phyloP scores from a whole-genome alignment of 805 yeast genomes.

The Zygotorulaspora sp. region DNA sequence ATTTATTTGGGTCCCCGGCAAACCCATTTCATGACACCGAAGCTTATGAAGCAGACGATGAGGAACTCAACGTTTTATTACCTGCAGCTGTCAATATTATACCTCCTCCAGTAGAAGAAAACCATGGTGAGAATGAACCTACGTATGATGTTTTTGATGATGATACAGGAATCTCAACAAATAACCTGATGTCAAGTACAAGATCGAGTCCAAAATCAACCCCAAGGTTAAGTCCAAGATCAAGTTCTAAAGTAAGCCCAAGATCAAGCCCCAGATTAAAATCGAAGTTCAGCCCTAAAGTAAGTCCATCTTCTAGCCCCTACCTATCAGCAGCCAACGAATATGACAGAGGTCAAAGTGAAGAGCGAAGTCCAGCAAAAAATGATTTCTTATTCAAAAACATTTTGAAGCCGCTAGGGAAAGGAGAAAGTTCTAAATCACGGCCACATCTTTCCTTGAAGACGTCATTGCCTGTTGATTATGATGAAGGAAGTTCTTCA shows the following conservation, averaged over 20 bases:
- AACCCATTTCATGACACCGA: conserved; percentile 4
- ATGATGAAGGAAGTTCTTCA: conserved; percentile 1
- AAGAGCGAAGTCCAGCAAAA: not conserved
- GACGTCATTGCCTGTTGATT: conserved; percentile 10
- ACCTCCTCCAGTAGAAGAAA: conserved; percentile 15
- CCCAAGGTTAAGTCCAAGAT: too few relatives aligned
- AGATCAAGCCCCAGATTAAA: too few relatives aligned
- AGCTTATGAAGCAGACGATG: not conserved
- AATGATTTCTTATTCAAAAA: conserved; percentile 13
- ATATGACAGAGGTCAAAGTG: not conserved
- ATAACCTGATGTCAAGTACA: not conserved
- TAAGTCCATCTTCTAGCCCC: too few relatives aligned
- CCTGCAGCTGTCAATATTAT: conserved; percentile 22
- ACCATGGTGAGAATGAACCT: conserved; percentile 5
- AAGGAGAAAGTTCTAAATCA: conserved; percentile 2
- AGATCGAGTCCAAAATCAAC: not conserved
- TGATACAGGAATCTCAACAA: not conserved
- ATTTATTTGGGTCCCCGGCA: conserved; percentile 17
- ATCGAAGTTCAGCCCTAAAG: too few relatives aligned
- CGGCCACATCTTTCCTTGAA: conserved; percentile 18
- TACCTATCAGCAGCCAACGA: not conserved
- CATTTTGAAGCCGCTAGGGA: conserved; percentile 13
- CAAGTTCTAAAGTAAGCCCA: too few relatives aligned
- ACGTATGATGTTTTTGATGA: not conserved
- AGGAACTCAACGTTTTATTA: conserved; percentile 7